Conservation (phyloP, 1,284 basidiomycete genomes). For the Gastroboletus turbinatus region DNA sequence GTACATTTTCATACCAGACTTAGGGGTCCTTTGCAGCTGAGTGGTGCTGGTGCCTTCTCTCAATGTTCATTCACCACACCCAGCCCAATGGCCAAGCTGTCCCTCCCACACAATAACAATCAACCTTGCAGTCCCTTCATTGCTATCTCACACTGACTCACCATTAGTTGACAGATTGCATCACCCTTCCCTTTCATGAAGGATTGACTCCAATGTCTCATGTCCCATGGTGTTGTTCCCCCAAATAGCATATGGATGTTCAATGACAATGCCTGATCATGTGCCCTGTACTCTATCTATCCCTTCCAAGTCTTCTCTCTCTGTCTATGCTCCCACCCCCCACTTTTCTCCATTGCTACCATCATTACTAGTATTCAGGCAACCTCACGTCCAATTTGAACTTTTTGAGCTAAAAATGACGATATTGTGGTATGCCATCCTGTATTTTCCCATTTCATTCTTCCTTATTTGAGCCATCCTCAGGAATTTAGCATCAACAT, state of each 20-base stretch:
- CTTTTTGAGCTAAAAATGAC: constrained; percentile 76
- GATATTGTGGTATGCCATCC: constrained; percentile 37
- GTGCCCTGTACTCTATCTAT: not conserved
- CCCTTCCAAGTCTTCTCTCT: too few species aligned
- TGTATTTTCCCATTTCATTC: not conserved
- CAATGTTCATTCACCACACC: constrained; percentile 42
- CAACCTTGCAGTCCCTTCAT: constrained; percentile 54
- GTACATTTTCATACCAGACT: too few species aligned
- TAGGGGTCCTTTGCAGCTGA: constrained; percentile 34
- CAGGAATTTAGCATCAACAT: too few species aligned
- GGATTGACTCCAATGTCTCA: constrained; percentile 14
- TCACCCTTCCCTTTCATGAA: too few species aligned
- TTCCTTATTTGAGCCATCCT: not conserved
- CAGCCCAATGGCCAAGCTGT: constrained; percentile 34
- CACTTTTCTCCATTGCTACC: too few species aligned
- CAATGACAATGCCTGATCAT: constrained; percentile 16
- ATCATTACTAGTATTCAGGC: too few species aligned
- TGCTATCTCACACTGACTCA: too few species aligned
- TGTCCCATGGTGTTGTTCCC: constrained; percentile 13
- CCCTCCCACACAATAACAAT: constrained; percentile 50
- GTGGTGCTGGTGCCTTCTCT: constrained; percentile 27
- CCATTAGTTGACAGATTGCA: too few species aligned
- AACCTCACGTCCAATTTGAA: constrained; percentile 71
- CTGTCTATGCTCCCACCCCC: too few species aligned
- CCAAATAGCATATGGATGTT: constrained; percentile 15